These are phyloP conservation scores for Pisolithus tinctorius DNA, from an alignment of 768 basidiomycete species.

Conservation along the genomic window DNA sequence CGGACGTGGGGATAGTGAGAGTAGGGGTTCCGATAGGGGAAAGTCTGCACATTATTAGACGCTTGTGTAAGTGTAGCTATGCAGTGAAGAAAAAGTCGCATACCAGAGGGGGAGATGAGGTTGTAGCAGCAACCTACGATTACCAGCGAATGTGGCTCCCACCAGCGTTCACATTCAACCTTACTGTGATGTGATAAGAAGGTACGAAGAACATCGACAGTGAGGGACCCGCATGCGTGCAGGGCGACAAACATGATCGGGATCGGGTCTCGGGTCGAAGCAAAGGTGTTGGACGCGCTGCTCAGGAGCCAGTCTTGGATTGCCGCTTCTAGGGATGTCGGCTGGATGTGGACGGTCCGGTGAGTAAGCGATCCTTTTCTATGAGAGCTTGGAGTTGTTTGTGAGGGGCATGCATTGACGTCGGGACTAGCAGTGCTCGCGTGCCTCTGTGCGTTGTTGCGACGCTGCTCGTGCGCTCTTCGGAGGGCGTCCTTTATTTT, in stretches of 20 bases:
- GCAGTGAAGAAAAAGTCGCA: constrained; percentile 2
- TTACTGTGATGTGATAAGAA: constrained; percentile 30
- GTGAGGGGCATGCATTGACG: neutral
- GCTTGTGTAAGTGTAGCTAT: constrained; percentile 1
- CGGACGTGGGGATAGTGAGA: constrained; percentile 10
- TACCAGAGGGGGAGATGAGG: constrained; percentile 48
- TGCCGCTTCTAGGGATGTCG: constrained; percentile 37
- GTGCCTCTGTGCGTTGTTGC: constrained; percentile 2
- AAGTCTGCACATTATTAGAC: constrained; percentile 36
- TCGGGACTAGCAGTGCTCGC: neutral
- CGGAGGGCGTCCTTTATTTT: constrained; percentile 19
- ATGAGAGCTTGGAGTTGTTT: neutral
- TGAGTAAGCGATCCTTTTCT: constrained; percentile 41
- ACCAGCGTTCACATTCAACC: constrained; percentile 18
- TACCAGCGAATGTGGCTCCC: constrained; percentile 49
- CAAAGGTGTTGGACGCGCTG: constrained; percentile 6
- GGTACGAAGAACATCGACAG: constrained; percentile 56
- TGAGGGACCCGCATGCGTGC: constrained; percentile 73
- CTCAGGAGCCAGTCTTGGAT: constrained; percentile 48
- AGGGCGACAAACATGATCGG: constrained; percentile 62
- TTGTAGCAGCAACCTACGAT: constrained; percentile 81
- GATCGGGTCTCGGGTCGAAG: constrained; percentile 6
- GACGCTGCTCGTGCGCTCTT: constrained; percentile 10
- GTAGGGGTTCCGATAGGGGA: constrained; percentile 37
- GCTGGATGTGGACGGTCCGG: constrained; percentile 48